A percentile compares a stretch with the other conserved stretches of the same genome.
phyloP scores from a whole-genome alignment of 1,139 yeast species.

The Candida sp. region DNA sequence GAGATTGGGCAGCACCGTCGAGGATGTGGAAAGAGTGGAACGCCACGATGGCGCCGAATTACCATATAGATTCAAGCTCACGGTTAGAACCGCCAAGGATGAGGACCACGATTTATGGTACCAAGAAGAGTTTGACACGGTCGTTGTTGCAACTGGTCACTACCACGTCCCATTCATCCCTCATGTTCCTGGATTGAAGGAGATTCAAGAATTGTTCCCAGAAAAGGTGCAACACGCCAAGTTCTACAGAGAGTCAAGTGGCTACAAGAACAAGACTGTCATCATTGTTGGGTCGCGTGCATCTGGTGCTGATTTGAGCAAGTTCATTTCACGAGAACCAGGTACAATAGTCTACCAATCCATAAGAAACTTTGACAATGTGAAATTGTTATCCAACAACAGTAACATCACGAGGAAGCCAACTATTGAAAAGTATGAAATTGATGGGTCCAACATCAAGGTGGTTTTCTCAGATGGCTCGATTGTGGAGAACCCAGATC shows the following conservation, averaged over 20 bases:
- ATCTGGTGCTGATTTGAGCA: slow-evolving; percentile 46
- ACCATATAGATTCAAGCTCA: slow-evolving; percentile 31
- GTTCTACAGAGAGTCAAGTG: slow-evolving; percentile 31
- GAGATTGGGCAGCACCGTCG: slow-evolving; percentile 38
- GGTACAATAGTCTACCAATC: slow-evolving; percentile 30
- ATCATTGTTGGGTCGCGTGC: slow-evolving; percentile 49
- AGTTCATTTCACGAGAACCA: slow-evolving; percentile 27
- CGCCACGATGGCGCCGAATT: slow-evolving; percentile 13
- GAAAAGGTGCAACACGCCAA: slow-evolving; percentile 43
- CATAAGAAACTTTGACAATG: slow-evolving; percentile 22
- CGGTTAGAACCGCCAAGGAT: slow-evolving; percentile 29
- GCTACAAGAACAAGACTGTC: slow-evolving; percentile 33
- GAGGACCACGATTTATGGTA: slow-evolving; percentile 25
- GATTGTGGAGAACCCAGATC: slow-evolving; percentile 31
- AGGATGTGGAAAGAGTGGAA: slow-evolving; percentile 33
- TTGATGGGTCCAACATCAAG: slow-evolving; percentile 19
- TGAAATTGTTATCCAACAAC: slow-evolving; percentile 19
- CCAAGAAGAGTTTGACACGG: slow-evolving; percentile 29
- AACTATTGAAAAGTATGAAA: slow-evolving; percentile 20
- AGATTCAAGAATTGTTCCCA: slow-evolving; percentile 30
- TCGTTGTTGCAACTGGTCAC: slow-evolving; percentile 36
- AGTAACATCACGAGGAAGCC: slow-evolving; percentile 28
- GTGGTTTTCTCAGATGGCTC: slow-evolving; percentile 35
- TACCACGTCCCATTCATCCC: slow-evolving; percentile 39
- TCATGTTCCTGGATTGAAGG: slow-evolving; percentile 40